Percentiles rank a stretch among this genome's conserved stretches.
Evolutionary conservation across 441 rosid genomes (phyloP).

Genomic region (Adansonia rubrostipa): DNA sequence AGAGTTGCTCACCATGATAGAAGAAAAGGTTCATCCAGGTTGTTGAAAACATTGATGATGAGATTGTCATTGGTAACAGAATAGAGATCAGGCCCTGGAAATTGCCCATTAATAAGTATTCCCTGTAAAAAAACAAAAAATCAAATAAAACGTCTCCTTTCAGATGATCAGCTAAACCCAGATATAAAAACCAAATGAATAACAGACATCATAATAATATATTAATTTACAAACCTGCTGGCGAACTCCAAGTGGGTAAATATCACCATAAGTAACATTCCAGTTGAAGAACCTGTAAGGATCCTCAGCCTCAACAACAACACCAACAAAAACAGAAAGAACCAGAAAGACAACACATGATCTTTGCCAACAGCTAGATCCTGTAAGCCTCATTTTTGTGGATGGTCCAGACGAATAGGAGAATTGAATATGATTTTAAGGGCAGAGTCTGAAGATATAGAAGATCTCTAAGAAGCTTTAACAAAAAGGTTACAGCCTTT

Average conservation of each 20-base stretch:
- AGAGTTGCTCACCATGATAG: slow-evolving; percentile 48
- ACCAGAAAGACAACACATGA: slow-evolving; percentile 11
- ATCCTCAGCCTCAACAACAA: slow-evolving; percentile 37
- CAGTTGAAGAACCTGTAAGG: slow-evolving; percentile 54
- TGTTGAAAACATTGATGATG: slow-evolving; percentile 64
- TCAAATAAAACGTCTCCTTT: neutral
- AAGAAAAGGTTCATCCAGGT: slow-evolving; percentile 64
- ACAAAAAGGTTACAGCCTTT: neutral
- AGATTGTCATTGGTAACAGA: slow-evolving; percentile 69
- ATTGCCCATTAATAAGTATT: slow-evolving; percentile 65
- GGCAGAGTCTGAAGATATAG: neutral
- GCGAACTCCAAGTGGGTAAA: slow-evolving; percentile 49
- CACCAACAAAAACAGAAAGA: slow-evolving; percentile 10
- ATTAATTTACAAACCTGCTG: slow-evolving; percentile 43
- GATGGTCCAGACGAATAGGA: neutral
- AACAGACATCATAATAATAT: neutral
- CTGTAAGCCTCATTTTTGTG: slow-evolving; percentile 5
- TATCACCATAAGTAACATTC: slow-evolving; percentile 55
- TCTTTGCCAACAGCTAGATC: neutral
- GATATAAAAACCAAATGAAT: neutral
- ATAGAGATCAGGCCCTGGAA: slow-evolving; percentile 69
- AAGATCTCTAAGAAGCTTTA: neutral
- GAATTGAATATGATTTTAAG: neutral
- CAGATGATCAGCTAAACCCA: neutral
- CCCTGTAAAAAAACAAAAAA: slow-evolving; percentile 42